Conservation (phyloP, 352 stramenopile genomes). For the Globisporangium camurandrum region DNA sequence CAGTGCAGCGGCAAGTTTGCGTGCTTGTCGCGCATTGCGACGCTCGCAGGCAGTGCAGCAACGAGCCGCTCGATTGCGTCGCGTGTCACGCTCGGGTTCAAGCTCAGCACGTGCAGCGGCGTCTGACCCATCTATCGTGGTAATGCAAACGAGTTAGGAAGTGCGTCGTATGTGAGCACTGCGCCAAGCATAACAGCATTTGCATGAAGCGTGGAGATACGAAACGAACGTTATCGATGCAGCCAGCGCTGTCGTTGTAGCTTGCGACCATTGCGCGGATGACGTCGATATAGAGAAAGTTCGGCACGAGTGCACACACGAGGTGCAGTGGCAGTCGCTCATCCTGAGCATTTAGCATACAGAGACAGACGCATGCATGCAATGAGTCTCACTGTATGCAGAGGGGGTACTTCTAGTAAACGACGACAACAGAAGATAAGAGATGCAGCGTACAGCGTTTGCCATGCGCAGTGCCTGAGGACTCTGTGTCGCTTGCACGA, state of each 20-base stretch:
- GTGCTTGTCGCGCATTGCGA: slow-evolving; percentile 30
- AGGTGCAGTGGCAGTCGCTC: slow-evolving; percentile 42
- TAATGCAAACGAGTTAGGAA: too few species aligned
- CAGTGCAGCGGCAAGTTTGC: slow-evolving; percentile 44
- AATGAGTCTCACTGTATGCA: too few species aligned
- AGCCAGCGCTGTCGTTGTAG: slow-evolving; percentile 22
- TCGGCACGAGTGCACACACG: slow-evolving; percentile 34
- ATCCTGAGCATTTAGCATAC: slow-evolving; percentile 20
- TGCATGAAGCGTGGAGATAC: background rate
- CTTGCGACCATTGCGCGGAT: slow-evolving; percentile 42
- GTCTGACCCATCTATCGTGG: slow-evolving; percentile 25
- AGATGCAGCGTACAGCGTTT: too few species aligned
- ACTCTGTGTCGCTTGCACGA: slow-evolving; percentile 23
- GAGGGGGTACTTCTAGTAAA: too few species aligned
- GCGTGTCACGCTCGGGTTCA: slow-evolving; percentile 35
- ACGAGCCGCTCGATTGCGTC: slow-evolving; percentile 28
- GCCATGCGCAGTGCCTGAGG: slow-evolving; percentile 21
- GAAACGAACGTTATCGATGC: slow-evolving; percentile 30
- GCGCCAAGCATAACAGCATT: too few species aligned
- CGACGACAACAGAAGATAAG: too few species aligned
- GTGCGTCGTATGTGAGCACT: background rate
- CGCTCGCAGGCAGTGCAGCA: slow-evolving; percentile 21
- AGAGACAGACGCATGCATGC: background rate
- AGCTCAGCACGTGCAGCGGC: slow-evolving; percentile 44
- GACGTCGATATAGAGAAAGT: slow-evolving; percentile 46